These are phyloP conservation scores for Aspergillus ochraceoroseus DNA, from an alignment of 2,329 filamentous ascomycete genomes.

Conservation along the genomic window DNA sequence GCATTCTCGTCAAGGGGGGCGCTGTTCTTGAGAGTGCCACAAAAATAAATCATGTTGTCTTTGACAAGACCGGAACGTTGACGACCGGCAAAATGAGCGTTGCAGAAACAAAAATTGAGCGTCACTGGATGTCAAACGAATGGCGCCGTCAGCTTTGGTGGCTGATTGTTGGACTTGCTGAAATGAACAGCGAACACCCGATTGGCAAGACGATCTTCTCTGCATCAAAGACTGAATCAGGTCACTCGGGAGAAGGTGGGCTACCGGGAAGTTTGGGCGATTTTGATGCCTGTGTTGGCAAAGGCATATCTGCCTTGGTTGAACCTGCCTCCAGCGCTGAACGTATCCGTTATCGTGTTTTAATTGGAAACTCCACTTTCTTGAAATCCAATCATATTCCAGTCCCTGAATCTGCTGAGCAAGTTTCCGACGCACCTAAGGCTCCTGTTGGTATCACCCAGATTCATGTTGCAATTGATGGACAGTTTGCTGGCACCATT, in stretches of 20 bases:
- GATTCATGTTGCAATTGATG: slow-evolving; percentile 86
- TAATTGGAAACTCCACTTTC: slow-evolving; percentile 77
- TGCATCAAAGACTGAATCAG: slow-evolving; percentile 70
- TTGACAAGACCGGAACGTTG: slow-evolving; percentile 94
- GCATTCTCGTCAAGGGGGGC: slow-evolving; percentile 96
- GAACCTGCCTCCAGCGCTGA: slow-evolving; percentile 68
- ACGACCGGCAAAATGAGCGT: slow-evolving; percentile 96
- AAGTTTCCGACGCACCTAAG: slow-evolving; percentile 29
- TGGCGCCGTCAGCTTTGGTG: slow-evolving; percentile 78
- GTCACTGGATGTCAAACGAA: slow-evolving; percentile 64
- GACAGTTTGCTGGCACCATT: slow-evolving; percentile 72
- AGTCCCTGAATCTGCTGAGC: slow-evolving; percentile 40
- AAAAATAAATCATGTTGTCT: slow-evolving; percentile 80
- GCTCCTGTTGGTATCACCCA: slow-evolving; percentile 68
- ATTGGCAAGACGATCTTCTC: slow-evolving; percentile 81
- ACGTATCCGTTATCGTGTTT: slow-evolving; percentile 67
- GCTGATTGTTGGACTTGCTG: slow-evolving; percentile 90
- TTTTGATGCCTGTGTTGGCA: slow-evolving; percentile 77
- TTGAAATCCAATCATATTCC: slow-evolving; percentile 64
- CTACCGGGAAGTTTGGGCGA: slow-evolving; percentile 81
- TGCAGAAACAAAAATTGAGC: slow-evolving; percentile 62
- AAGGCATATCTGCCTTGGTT: slow-evolving; percentile 75
- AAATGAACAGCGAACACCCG: slow-evolving; percentile 93
- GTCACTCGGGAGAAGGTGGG: slow-evolving; percentile 63
- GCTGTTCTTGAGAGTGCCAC: slow-evolving; percentile 86